These are phyloP conservation scores for Haemoproteus tartakovskyi DNA, from an alignment of 169 alveolate genomes.

Conservation along the genomic window DNA sequence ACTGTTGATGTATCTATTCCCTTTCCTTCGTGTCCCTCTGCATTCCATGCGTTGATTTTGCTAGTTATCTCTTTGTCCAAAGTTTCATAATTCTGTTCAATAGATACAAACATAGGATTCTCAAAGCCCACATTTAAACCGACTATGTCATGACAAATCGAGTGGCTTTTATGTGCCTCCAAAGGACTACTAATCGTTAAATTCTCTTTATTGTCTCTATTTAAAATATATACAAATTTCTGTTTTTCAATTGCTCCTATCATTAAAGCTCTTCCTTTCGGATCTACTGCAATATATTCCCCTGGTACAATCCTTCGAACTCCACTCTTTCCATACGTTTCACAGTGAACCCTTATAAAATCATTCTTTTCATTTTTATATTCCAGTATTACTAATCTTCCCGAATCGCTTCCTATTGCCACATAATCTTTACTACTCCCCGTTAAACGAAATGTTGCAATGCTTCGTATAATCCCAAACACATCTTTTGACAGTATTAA, in stretches of 20 bases:
- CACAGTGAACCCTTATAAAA: slow-evolving; percentile 93
- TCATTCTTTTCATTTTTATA: slow-evolving; percentile 82
- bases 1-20: slow-evolving; percentile 51
- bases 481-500: slow-evolving; percentile 88
- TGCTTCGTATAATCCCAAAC: slow-evolving; percentile 92
- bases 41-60: slow-evolving; percentile 46
- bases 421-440: slow-evolving; percentile 92
- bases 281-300: slow-evolving; percentile 98
- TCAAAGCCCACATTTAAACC: slow-evolving; percentile 95
- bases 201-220: slow-evolving; percentile 91
- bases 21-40: slow-evolving; percentile 24
- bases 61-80: slow-evolving; percentile 86
- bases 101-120: slow-evolving; percentile 96
- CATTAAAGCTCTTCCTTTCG: slow-evolving; percentile 98
- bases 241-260: slow-evolving; percentile 98
- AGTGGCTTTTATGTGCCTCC: slow-evolving; percentile 95
- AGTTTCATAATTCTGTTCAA: slow-evolving; percentile 90
- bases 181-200: slow-evolving; percentile 95
- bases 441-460: slow-evolving; percentile 91
- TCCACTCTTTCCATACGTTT: slow-evolving; percentile 98
- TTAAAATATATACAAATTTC: slow-evolving; percentile 96
- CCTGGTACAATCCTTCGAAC: slow-evolving; percentile 96
- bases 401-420: slow-evolving; percentile 96
- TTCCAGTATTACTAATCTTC: slow-evolving; percentile 92
- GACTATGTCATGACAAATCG: slow-evolving; percentile 89